Conservation (phyloP, 2,329 filamentous ascomycete genomes). For the Exophiala viscosa region DNA sequence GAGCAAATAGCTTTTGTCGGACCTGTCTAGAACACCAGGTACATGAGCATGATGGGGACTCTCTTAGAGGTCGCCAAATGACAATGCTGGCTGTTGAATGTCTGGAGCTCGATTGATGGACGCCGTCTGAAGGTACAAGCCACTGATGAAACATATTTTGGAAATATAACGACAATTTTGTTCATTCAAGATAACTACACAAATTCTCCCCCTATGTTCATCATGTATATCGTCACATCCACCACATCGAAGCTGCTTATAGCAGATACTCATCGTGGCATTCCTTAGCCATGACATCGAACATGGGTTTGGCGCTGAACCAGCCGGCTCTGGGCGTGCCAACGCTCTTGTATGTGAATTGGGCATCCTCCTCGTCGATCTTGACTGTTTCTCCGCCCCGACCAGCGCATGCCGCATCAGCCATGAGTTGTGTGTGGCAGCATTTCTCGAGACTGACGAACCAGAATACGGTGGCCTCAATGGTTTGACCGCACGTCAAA, state of each 20-base stretch:
- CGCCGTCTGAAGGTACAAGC: neutral
- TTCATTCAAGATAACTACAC: no score
- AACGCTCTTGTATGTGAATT: conserved; percentile 63
- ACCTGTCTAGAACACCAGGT: no score
- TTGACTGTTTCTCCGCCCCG: conserved; percentile 62
- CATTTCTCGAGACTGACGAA: conserved; percentile 54
- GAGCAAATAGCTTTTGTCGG: no score
- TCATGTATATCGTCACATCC: no score
- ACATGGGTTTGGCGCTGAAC: conserved; percentile 68
- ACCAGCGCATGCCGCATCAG: conserved; percentile 53
- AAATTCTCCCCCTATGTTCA: no score
- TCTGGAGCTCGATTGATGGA: neutral
- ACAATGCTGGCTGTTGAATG: no score
- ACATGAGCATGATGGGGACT: no score
- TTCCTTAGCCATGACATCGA: conserved; percentile 65
- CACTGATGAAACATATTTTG: no score
- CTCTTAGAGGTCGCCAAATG: no score
- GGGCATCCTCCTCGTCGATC: conserved; percentile 65
- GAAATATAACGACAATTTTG: no score
- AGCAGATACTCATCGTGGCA: conserved; percentile 53
- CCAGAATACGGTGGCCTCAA: conserved; percentile 52
- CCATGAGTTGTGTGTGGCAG: conserved; percentile 52
- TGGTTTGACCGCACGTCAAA: conserved; percentile 39
- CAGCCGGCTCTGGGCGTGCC: conserved; percentile 61
- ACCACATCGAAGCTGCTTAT: neutral